Base-by-base conservation (phyloP, 139 green algal genomes). In the Edaphochlamys debaryana region DNA sequence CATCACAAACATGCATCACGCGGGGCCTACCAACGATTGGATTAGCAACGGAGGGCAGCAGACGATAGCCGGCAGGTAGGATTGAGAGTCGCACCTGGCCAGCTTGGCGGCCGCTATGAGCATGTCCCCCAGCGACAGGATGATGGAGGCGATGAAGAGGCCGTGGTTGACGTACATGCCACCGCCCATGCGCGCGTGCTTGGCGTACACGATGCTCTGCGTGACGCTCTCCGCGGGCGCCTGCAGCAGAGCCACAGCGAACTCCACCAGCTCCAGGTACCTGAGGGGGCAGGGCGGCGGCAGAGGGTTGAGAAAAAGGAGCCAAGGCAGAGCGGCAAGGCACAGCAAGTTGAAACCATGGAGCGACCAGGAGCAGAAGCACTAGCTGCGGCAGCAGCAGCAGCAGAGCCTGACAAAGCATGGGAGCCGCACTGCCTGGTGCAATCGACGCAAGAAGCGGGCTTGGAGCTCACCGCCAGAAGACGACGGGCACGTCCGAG, bases 181-280 rank as follows among this genome's bases (percentile, higher is more conserved):
- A 42, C 54, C 37, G 50, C 60, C 85, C 45, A 82, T 48, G n/a
- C 22, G n/a, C 71, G 82, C 86, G 22, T 81, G 70, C 2, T 41
- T 71, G 27, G 82, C 87, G 48, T 88, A 90, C 63, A 88, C 75
- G 8, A 88, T 13, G 30, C 50, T 82, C 76, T 90, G 82, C 4
- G 69, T 87, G 29, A 88, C 64, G 36, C 79, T 37, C 64, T 90
- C 71, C 0, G 87, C 77, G 20, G 87, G 87, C 20, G 87, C 78
- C 70, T 88, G 82, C 27, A 88, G 41, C 63, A 90, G 82, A 67
- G 79, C 77, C n/a, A 90, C 82, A 9, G 41, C 40, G 52, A 90
- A 90, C 87, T 90, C 87, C 45, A 88, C 40, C 22, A 90, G 78
- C 87, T 90, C 82, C 78, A 90, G 40, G 56, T 90, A 90, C 71